Base-by-base conservation (phyloP, 257 asterid genomes). In the Solanum chiquidenum region DNA sequence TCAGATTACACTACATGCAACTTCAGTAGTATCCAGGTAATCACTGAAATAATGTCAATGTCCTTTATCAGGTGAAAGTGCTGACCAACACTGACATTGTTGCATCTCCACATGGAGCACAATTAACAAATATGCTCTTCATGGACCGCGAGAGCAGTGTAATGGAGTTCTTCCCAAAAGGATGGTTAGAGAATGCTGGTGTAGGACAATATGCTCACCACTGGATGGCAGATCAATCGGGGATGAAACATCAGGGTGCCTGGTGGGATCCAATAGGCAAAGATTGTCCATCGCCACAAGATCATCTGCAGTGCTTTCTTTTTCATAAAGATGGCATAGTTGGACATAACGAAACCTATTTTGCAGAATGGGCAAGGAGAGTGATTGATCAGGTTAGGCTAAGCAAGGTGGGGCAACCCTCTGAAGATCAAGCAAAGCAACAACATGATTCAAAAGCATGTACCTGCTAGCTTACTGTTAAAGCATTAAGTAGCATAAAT, bases 71-170 rank as follows among this genome's bases (percentile, higher is more conserved):
- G 93, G 91, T 92, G 52, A 83, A 64, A 35, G 88, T 89, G 46
- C 60, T 88, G 91, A 89, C 86, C 37, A 58, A 86, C 60, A 89
- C 90, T 1, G 90, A 90, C 72, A 84, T 92, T 40, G 90, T 90
- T 21, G 93, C 90, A 46, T 89, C 92, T 60, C 91, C 92, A 25
- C 91, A 88, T 12, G 93, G 91, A 27, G 93, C 92, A 35, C 93
- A 90, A 35, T 55, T 91, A 64, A 91, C 90, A 8, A 89, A 90
- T 85, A 86, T 90, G 91, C 72, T 90, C 86, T 88, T 91, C 88
- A 89, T 90, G 91, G 90, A 90, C 33, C 76, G 86, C 1, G 80
- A 72, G 68, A 89, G 91, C 83, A 90, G 87, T 52, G 73, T 91
- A 13, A 89, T 90, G 92, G 92, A 92, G 31, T 92, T 91, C 86